These are phyloP conservation scores for Calonectria fujianensis DNA, from an alignment of 2,329 filamentous ascomycete species.

Conservation along the genomic window DNA sequence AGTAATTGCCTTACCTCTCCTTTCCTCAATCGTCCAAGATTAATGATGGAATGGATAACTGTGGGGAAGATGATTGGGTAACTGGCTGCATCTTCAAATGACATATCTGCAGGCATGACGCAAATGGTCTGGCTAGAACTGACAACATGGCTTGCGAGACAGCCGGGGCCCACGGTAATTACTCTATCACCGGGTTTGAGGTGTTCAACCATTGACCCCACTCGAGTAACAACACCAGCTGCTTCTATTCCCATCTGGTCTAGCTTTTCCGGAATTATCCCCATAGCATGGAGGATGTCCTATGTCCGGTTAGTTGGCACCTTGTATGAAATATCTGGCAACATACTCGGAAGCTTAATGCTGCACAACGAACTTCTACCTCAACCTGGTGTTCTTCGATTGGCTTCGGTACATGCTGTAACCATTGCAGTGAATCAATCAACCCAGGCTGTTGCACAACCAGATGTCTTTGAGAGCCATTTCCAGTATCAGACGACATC, in stretches of 20 bases:
- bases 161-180: conserved; percentile 45
- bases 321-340: not conserved
- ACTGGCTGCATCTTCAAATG: conserved; percentile 58
- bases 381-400: not conserved
- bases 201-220: not conserved
- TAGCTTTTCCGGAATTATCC: not conserved
- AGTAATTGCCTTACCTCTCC: conserved; percentile 26
- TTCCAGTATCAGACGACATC: not conserved
- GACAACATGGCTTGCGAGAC: conserved; percentile 54
- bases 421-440: not conserved
- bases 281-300: not conserved
- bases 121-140: conserved; percentile 37
- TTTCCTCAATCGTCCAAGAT: conserved; percentile 31
- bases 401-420: not conserved
- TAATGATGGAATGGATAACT: conserved; percentile 48
- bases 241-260: not conserved
- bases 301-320: not conserved
- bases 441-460: not conserved
- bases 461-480: not conserved
- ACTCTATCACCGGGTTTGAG: conserved; percentile 59
- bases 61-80: conserved; percentile 59
- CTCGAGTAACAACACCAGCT: not conserved
- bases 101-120: conserved; percentile 59
- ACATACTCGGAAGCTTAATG: not conserved
- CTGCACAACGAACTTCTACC: not conserved